Evolutionary conservation across 768 basidiomycete species (phyloP), one percentile per base, ranked within the genome.

Genomic region (Boletus vinaceobasis): DNA sequence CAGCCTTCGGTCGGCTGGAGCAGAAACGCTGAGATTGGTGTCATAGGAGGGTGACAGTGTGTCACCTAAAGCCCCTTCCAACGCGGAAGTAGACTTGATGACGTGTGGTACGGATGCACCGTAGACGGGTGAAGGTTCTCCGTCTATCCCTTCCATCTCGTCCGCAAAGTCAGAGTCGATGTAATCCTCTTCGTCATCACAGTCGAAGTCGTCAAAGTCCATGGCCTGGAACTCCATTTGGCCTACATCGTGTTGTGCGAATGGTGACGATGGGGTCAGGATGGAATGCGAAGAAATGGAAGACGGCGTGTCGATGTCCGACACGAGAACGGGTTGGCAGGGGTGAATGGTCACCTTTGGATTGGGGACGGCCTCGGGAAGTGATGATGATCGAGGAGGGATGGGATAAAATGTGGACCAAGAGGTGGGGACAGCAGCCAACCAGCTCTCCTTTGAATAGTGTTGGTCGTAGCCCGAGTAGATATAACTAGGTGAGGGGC

Each of bases 141-240:
- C 71, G 8, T 64, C 70, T 36, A 60, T 50, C 44, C 63, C 61
- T 5, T 73, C 70, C 67, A 71, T 69, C 27, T 69, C 71, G 53
- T 72, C 69, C 35, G 59, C 58, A 53, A 61, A 72, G 35, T 71
- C 71, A 13, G 66, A 71, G 27, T 71, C 68, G n/a, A 60, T 7
- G 36, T 56, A 68, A 27, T 68, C 67, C 0, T 68, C 67, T 5
- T 70, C 69, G 37, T 73, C 72, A 4, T 72, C 70, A 39, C 45
- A 65, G 4, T 71, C 70, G 21, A 71, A 65, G 15, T 73, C 69
- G 32, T 73, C 69, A 53, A 65, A 56, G 9, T 71, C 71, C 63
- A 63, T 64, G 44, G 59, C 14, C 17, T 66, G 54, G 32, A 50
- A 15, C 7, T 49, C 58, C 7, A 33, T 19, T 19, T 60, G 58